Conservation (phyloP, 2,329 filamentous ascomycete genomes). For the Chrysoporthe cubensis region DNA sequence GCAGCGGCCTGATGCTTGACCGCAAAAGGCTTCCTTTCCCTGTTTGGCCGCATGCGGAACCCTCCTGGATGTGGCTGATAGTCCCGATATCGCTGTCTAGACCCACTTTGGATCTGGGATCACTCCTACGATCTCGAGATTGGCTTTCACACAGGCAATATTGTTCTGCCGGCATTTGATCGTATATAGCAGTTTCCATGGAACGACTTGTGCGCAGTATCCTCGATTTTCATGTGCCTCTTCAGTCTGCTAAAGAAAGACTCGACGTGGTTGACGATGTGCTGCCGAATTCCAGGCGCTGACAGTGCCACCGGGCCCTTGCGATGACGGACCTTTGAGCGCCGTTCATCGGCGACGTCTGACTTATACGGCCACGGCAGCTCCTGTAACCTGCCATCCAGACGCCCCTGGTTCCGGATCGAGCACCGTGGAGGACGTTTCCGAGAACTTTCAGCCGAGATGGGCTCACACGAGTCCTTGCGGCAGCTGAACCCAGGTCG, state of each 20-base stretch:
- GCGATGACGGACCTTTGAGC: slow-evolving; percentile 21
- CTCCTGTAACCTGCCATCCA: slow-evolving; percentile 23
- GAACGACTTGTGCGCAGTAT: not conserved
- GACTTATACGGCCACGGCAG: slow-evolving; percentile 19
- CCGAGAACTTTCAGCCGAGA: not conserved
- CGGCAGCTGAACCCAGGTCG: not conserved
- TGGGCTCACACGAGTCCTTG: not conserved
- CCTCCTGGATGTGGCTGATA: slow-evolving; percentile 1
- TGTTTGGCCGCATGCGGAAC: not conserved
- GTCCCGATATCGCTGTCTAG: slow-evolving; percentile 4
- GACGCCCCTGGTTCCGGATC: not conserved
- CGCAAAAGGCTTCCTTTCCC: not conserved
- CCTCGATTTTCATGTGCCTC: not conserved
- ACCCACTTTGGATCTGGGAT: not conserved
- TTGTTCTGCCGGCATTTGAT: not conserved
- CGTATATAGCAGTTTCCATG: not conserved
- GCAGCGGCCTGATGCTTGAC: not conserved
- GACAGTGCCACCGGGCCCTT: not conserved
- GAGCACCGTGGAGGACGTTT: not conserved
- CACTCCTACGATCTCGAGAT: not conserved
- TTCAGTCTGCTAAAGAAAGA: not conserved
- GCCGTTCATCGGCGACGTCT: slow-evolving; percentile 25
- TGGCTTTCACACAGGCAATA: not conserved
- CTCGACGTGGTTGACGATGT: not conserved
- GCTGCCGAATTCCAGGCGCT: not conserved